Evolutionary conservation across 2,329 filamentous ascomycete genomes (phyloP).

Genomic region (Penicillium psychrosexuale): DNA sequence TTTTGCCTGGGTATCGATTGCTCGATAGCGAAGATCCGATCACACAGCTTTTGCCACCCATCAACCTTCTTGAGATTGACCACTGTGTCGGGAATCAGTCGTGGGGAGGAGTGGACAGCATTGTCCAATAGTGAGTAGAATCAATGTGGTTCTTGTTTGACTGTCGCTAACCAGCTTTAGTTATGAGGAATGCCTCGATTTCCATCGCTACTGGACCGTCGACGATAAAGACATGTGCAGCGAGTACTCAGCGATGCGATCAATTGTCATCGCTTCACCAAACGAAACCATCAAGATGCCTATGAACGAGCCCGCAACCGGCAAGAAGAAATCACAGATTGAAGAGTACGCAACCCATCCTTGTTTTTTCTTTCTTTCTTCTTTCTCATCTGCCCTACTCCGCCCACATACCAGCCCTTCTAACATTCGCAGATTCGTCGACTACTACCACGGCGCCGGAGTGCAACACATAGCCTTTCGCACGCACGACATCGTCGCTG

Average conservation of each 20-base stretch:
- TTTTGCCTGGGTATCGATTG: constrained; percentile 72
- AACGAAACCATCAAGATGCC: constrained; percentile 91
- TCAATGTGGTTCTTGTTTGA: constrained; percentile 18
- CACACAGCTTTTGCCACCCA: constrained; percentile 52
- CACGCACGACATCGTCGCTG: constrained; percentile 69
- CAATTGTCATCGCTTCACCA: constrained; percentile 78
- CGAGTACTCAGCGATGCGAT: constrained; percentile 81
- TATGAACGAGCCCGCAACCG: constrained; percentile 85
- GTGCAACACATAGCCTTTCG: constrained; percentile 89
- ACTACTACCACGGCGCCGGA: constrained; percentile 81
- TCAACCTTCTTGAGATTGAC: constrained; percentile 74
- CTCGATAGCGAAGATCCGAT: constrained; percentile 47
- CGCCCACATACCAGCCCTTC: not conserved
- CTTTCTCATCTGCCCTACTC: not conserved
- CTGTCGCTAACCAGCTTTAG: constrained; percentile 32
- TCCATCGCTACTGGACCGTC: constrained; percentile 93
- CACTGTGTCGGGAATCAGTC: constrained; percentile 95
- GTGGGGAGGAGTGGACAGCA: constrained; percentile 72
- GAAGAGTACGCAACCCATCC: constrained; percentile 61
- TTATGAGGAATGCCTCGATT: constrained; percentile 81
- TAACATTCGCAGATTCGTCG: constrained; percentile 47
- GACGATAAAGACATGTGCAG: constrained; percentile 87
- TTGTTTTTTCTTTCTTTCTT: not conserved
- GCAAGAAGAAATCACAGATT: constrained; percentile 85
- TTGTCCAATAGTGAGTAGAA: constrained; percentile 51